Base-by-base conservation (phyloP, 441 rosid genomes). In the Macaranga tanarius region DNA sequence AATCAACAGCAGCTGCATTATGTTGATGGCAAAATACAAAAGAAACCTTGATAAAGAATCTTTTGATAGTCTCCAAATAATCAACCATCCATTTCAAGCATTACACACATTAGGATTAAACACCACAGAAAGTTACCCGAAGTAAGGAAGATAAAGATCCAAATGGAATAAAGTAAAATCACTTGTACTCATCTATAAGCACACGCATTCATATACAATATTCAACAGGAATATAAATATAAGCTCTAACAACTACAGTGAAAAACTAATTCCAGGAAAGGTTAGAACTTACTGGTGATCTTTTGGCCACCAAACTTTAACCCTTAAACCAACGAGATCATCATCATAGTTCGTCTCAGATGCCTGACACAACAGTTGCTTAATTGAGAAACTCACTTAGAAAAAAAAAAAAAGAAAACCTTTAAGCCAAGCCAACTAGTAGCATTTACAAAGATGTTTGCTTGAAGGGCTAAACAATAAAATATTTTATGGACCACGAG, bases 291-390 rank as follows among this genome's bases (percentile, higher is more conserved):
- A 96, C 99, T 25, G 44, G 15, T 57, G 72, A 87, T 96, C 99
- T 28, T 72, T 38, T n/a, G 99, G 99, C 99, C 99, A 96, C 94
- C 95, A 96, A 62, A 96, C 93, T 83, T 84, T 83, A 73, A 96
- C 78, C 83, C 79, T 94, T 22, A 81, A 66, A 62, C 99, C 98
- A 80, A 94, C 88, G 69, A 94, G 74, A 71, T 70, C 81, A 65
- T 83, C 87, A 44, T 79, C 92, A 75, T 65, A 67, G 55, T 67
- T 72, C 56, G 69, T 70, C 72, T 77, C 86, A 80, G 98, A 77
- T 61, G 75, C 87, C 97, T 93, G 88, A 66, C 50, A 79, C 38
- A 73, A 48, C 50, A 84, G 83, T 62, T 67, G 73, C 31, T 69
- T 62, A 63, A 71, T 20, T 67, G 73, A 74, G 70, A 83, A 79